Base-by-base conservation (phyloP, 2,329 filamentous ascomycete species). In the Seiridium unicorne region DNA sequence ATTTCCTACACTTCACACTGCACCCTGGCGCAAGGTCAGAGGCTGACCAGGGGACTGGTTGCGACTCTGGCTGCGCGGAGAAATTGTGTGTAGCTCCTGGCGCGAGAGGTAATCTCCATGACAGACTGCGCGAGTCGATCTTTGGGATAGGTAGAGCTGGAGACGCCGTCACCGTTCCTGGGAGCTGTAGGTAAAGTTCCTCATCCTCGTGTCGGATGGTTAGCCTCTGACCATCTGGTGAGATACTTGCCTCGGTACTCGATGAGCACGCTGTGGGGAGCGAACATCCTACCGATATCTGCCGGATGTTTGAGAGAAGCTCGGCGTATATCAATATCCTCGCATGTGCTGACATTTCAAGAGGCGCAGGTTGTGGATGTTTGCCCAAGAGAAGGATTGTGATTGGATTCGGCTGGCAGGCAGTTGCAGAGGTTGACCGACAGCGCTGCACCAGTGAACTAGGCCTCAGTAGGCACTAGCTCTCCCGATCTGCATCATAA, bases 301-400 rank as follows among this genome's bases (percentile, higher is more conserved):
- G 86, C 47, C 83, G 79, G 64, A 90, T 87, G 61, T 89, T 88
- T 35, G 81, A 76, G 3, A 90, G 79, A 1, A 89, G 78, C 73
- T 90, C 88, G 4, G 87, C 86, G 68, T 90, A 89, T 31, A 89
- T 77, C 2, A 73, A 66, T 26, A 76, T 64, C 53, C 34, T 59
- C 26, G 32, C 35, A 51, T 54, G 48, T 44, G 31, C 44, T 36
- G 59, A 60, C 44, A 61, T 64, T 58, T 59, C 62, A 34, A 58
- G 51, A n/a, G 57, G 26, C 51, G 49, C 35, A 54, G 44, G 44
- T 51, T 61, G 2, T 10, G 8, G 42, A 4, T 35, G 8, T 31
- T 36, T 53, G 49, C 8, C 5, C 31, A 9, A 9, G 18, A 53
- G 49, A 9, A 32, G n/a, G 38, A 42, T 13, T n/a, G 31, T 32